A percentile compares a stretch with the other conserved stretches of the same genome.
Conservation (phyloP, 2,329 filamentous ascomycete species). For the Aspergillus sp. region DNA sequence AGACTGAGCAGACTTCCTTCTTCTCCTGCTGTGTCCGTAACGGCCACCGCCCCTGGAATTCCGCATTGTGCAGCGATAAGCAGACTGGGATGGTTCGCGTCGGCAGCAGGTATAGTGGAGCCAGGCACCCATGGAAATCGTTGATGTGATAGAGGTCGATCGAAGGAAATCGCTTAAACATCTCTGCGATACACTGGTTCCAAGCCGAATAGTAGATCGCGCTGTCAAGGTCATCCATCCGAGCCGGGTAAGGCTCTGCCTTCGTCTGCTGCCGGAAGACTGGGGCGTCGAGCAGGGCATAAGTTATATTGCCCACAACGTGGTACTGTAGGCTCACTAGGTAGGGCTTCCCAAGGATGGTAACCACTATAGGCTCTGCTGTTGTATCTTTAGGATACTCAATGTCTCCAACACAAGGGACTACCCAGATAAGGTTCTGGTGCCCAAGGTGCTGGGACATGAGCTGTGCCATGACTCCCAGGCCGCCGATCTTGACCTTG, state of each 20-base stretch:
- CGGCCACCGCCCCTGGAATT: conserved; percentile 69
- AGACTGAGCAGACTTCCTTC: conserved; percentile 64
- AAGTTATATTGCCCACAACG: conserved; percentile 64
- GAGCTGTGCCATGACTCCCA: conserved; percentile 69
- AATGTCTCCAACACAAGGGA: conserved; percentile 62
- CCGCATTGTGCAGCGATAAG: conserved; percentile 67
- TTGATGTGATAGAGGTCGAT: conserved; percentile 68
- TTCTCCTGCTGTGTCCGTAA: conserved; percentile 63
- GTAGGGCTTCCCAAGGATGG: conserved; percentile 60
- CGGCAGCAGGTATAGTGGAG: conserved; percentile 65
- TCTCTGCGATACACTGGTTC: conserved; percentile 68
- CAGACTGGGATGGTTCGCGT: conserved; percentile 59
- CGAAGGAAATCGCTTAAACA: conserved; percentile 59
- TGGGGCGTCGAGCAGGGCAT: conserved; percentile 65
- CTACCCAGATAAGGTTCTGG: conserved; percentile 66
- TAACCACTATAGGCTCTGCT: conserved; percentile 63
- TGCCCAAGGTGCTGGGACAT: conserved; percentile 68
- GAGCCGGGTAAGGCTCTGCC: conserved; percentile 63
- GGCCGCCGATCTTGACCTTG: conserved; percentile 70
- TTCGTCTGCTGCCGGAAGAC: conserved; percentile 66
- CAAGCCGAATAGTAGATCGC: conserved; percentile 69
- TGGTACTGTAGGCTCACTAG: conserved; percentile 66
- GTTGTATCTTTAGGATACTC: conserved; percentile 61
- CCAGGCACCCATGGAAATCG: conserved; percentile 64
- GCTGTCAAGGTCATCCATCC: conserved; percentile 69